Base-by-base conservation (phyloP, 2,329 filamentous ascomycete genomes). In the Clarireedia hainanense region DNA sequence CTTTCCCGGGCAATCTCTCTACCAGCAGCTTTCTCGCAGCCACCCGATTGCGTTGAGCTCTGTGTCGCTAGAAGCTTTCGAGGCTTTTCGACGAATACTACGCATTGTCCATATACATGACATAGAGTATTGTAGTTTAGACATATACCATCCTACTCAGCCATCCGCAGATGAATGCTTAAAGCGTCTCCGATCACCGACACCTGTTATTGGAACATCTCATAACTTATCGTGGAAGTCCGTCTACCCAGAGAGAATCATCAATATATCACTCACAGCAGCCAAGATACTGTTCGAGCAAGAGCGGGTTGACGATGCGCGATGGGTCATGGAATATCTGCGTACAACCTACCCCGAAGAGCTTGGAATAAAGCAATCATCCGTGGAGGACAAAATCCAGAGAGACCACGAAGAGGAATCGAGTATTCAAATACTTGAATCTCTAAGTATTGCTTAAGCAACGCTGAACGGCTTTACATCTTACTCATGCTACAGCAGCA, bases 311-410 rank as follows among this genome's bases (percentile, higher is more conserved):
- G 30, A 52, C 12, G 64, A 68, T 27, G 65, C 64, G 5, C 52
- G 61, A 10, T 61, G 60, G 61, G 56, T 68, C 10, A 62, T 69
- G 59, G 50, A 66, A n/a, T 60, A 61, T 27, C 47, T 68, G 12
- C 58, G 62, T 6, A 57, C 45, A 2, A 60, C 60, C 30, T 67
- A 60, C 51, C 57, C 64, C 2, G 52, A 60, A 43, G 51, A 63
- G 23, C 39, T 67, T 10, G 63, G 63, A 9, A 51, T 63, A 9
- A 47, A 57, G 20, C 58, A 58, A 15, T 55, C 60, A 26, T 50
- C n/a, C 2, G 45, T 15, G 15, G 45, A 20, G n/a, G 9, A 42
- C n/a, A 52, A 30, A n/a, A 47, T 39, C 15, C 36, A 55, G 36
- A 17, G 59, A 26, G 59, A 57, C 7, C 58, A 60, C 20, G 61